phyloP scores from a whole-genome alignment of 129 eudicot species.

The Lactuca saligna region DNA sequence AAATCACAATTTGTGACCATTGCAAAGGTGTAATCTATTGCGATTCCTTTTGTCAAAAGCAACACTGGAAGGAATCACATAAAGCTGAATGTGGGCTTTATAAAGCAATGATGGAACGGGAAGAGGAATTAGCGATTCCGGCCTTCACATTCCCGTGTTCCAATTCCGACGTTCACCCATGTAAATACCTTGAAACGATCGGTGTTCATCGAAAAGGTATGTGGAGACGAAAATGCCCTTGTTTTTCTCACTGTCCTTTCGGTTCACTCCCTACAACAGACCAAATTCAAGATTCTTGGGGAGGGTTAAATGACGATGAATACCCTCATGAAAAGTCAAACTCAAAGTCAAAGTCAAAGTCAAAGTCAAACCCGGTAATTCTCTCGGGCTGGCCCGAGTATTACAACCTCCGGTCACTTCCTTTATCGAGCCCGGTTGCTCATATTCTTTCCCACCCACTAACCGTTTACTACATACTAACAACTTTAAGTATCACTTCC shows the following conservation, averaged over 20 bases:
- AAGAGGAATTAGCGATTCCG: conserved; percentile 46
- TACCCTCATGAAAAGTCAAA: conserved; percentile 39
- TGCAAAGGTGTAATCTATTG: conserved; percentile 43
- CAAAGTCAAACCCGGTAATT: conserved; percentile 39
- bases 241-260: conserved; percentile 45
- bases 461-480: conserved; percentile 44
- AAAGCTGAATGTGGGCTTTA: conserved; percentile 42
- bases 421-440: conserved; percentile 51
- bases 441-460: conserved; percentile 52
- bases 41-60: conserved; percentile 38
- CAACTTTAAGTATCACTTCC: conserved; percentile 35
- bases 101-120: conserved; percentile 60
- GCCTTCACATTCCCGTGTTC: conserved; percentile 40
- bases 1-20: conserved; percentile 31
- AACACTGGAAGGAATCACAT: conserved; percentile 52
- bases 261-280: conserved; percentile 42
- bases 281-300: conserved; percentile 45
- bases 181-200: conserved; percentile 44
- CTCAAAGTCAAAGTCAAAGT: conserved; percentile 22
- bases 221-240: conserved; percentile 57
- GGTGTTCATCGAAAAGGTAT: conserved; percentile 50
- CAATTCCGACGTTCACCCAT: conserved; percentile 36
- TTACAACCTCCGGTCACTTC: conserved; percentile 46
- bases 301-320: conserved; percentile 41
- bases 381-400: conserved; percentile 48